Evolutionary conservation across 768 basidiomycete species (phyloP).

Genomic region (Serendipita sp.): DNA sequence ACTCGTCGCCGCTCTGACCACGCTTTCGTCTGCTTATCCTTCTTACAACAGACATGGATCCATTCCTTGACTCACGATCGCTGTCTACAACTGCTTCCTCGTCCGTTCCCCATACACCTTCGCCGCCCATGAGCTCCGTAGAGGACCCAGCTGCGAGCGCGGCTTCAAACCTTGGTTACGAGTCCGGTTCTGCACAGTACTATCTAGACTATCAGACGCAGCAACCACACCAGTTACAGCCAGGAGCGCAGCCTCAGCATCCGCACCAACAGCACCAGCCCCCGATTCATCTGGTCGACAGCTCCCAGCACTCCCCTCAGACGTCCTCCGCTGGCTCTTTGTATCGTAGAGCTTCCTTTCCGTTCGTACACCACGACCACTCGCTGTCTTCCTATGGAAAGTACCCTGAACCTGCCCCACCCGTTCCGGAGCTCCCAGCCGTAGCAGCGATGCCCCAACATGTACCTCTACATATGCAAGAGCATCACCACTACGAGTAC

Average conservation of each 20-base stretch:
- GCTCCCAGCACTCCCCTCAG: not conserved
- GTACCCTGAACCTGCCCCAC: constrained; percentile 26
- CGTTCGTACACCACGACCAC: constrained; percentile 60
- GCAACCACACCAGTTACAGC: not conserved
- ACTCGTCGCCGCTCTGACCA: too few species aligned
- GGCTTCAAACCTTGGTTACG: not conserved
- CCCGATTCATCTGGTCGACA: not conserved
- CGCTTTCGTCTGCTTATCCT: not conserved
- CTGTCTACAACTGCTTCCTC: not conserved
- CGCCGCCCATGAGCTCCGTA: not conserved
- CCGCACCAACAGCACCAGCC: not conserved
- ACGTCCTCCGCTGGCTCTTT: not conserved
- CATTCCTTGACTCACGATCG: not conserved
- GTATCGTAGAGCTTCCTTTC: constrained; percentile 57
- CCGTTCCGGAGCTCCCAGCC: constrained; percentile 30
- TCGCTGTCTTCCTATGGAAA: constrained; percentile 22
- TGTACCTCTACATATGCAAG: constrained; percentile 23
- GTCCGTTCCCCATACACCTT: not conserved
- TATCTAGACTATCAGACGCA: not conserved
- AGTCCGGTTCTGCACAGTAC: not conserved
- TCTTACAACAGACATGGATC: not conserved
- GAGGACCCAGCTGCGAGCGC: not conserved
- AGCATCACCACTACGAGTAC: constrained; percentile 33
- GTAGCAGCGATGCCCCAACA: constrained; percentile 21
- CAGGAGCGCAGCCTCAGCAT: not conserved